These are phyloP conservation scores for Trichophyton simii DNA, from an alignment of 2,329 filamentous ascomycete species.

Conservation along the genomic window DNA sequence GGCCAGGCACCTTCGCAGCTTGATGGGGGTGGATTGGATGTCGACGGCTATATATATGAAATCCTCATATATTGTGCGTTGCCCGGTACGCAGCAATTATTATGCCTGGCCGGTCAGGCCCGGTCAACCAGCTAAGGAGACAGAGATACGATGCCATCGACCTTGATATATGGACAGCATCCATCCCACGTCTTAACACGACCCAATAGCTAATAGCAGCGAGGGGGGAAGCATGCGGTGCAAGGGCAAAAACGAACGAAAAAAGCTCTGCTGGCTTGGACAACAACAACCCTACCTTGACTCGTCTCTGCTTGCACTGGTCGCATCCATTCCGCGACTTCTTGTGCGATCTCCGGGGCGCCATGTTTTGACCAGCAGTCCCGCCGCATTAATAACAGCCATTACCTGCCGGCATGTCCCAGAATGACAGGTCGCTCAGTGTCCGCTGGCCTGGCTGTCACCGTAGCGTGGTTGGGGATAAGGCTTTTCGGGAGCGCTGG, in stretches of 20 bases:
- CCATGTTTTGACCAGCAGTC: conserved; percentile 17
- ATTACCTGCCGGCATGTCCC: conserved; percentile 3
- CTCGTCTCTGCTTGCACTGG: conserved; percentile 30
- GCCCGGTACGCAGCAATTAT: neutral
- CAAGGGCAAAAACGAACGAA: conserved; percentile 2
- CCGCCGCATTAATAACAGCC: conserved; percentile 4
- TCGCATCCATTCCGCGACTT: conserved; percentile 33
- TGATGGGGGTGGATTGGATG: neutral
- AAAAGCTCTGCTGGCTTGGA: neutral
- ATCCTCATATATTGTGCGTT: neutral
- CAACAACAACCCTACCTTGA: conserved; percentile 23
- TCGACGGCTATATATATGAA: neutral
- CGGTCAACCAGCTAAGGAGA: neutral
- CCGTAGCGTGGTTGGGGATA: conserved; percentile 4
- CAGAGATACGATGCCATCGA: neutral
- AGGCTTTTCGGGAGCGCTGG: neutral
- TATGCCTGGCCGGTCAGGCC: neutral
- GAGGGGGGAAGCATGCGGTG: neutral
- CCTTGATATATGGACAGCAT: neutral
- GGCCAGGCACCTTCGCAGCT: neutral
- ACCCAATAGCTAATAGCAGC: neutral
- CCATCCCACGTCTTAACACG: neutral
- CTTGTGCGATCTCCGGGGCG: conserved; percentile 29
- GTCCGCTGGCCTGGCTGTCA: neutral
- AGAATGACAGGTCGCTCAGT: conserved; percentile 4